A percentile compares a stretch with the other conserved stretches of the same genome.
Conservation (phyloP, 2,329 filamentous ascomycete genomes). For the Penicillium fuscoglaucum region DNA sequence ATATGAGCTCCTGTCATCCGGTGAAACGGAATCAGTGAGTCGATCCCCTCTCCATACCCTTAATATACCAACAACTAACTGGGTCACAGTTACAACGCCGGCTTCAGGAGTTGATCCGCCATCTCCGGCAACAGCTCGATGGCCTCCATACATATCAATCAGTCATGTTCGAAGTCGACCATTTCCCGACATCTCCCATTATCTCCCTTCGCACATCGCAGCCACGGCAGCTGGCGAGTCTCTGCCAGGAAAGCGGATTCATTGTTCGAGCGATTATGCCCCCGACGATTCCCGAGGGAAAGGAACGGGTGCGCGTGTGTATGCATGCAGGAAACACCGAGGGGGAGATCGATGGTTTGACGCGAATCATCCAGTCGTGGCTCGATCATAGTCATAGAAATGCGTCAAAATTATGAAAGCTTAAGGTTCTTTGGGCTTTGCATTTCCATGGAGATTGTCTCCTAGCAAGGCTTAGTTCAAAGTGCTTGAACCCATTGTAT, state of each 20-base stretch:
- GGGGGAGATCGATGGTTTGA: slow-evolving; percentile 57
- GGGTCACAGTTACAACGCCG: slow-evolving; percentile 41
- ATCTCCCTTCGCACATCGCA: slow-evolving; percentile 61
- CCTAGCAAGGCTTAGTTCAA: neutral
- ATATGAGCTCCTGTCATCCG: slow-evolving; percentile 58
- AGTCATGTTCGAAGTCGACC: slow-evolving; percentile 40
- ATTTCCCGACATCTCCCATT: slow-evolving; percentile 60
- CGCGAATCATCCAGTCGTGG: slow-evolving; percentile 54
- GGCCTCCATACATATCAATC: slow-evolving; percentile 33
- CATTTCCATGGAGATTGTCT: neutral
- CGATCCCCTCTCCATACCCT: neutral
- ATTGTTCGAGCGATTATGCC: slow-evolving; percentile 66
- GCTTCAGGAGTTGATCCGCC: slow-evolving; percentile 50
- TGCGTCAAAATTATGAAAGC: slow-evolving; percentile 7
- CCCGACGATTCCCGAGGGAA: slow-evolving; percentile 65
- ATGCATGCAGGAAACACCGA: slow-evolving; percentile 66
- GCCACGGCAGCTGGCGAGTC: slow-evolving; percentile 59
- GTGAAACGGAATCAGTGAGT: slow-evolving; percentile 50
- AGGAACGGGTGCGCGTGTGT: slow-evolving; percentile 65
- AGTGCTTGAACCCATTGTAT: neutral
- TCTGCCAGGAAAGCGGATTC: slow-evolving; percentile 61
- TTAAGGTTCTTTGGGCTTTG: neutral
- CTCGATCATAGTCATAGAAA: slow-evolving; percentile 23
- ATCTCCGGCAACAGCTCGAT: slow-evolving; percentile 49
- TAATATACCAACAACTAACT: neutral